Conservation (phyloP, 192 early-diverging fungal genomes). For the Coemansia aciculifera region DNA sequence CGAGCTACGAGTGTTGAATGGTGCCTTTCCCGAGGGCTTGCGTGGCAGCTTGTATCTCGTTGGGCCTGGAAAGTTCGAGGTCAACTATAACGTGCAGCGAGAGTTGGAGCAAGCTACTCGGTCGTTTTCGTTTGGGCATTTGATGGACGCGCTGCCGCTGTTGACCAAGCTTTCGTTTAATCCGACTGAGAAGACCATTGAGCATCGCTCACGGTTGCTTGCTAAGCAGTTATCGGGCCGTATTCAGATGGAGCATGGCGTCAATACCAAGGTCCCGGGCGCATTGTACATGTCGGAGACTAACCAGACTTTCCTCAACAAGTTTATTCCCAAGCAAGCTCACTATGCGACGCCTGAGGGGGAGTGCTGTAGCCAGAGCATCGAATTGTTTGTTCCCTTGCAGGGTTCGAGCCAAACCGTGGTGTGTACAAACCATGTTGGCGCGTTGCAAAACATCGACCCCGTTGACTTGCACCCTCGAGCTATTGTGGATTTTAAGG, state of each 20-base stretch:
- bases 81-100: conserved; percentile 64
- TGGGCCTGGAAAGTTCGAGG: conserved; percentile 67
- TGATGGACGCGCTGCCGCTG: conserved; percentile 73
- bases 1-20: conserved; percentile 56
- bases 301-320: conserved; percentile 69
- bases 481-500: conserved; percentile 61
- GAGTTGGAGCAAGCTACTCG: conserved; percentile 67
- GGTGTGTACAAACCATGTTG: conserved; percentile 69
- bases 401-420: conserved; percentile 65
- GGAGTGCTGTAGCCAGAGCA: conserved; percentile 67
- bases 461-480: conserved; percentile 64
- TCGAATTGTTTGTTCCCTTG: conserved; percentile 59
- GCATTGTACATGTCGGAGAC: conserved; percentile 66
- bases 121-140: conserved; percentile 66
- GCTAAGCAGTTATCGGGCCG: conserved; percentile 63
- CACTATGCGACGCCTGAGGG: conserved; percentile 61
- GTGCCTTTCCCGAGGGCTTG: conserved; percentile 65
- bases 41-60: conserved; percentile 66
- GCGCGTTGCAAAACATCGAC: conserved; percentile 69
- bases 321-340: conserved; percentile 61
- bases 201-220: conserved; percentile 62
- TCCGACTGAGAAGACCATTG: conserved; percentile 57
- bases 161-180: conserved; percentile 70
- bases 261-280: conserved; percentile 64
- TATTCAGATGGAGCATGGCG: conserved; percentile 71